phyloP scores from a whole-genome alignment of 2,329 filamentous ascomycete genomes.

The Alternaria sp. region DNA sequence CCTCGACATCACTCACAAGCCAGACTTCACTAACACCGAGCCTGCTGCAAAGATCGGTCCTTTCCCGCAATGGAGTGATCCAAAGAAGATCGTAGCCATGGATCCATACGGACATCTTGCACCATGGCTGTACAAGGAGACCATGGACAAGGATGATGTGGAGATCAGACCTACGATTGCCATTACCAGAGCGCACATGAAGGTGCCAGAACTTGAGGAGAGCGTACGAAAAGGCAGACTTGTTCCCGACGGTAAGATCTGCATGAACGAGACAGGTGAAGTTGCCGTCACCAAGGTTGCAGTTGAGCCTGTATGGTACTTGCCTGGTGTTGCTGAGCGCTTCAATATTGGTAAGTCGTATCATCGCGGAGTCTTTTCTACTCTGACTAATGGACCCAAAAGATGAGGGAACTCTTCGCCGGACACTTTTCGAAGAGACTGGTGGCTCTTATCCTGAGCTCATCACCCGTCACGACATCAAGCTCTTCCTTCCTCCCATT shows the following conservation, averaged over 20 bases:
- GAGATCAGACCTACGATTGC: slow-evolving; percentile 92
- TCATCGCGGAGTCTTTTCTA: background rate
- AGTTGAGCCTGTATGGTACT: slow-evolving; percentile 81
- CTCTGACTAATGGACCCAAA: slow-evolving; percentile 24
- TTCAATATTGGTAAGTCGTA: slow-evolving; percentile 79
- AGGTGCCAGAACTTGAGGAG: slow-evolving; percentile 91
- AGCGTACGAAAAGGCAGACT: slow-evolving; percentile 83
- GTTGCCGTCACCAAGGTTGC: slow-evolving; percentile 95
- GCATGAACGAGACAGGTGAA: slow-evolving; percentile 85
- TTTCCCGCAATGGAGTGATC: slow-evolving; percentile 88
- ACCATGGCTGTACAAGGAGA: slow-evolving; percentile 82
- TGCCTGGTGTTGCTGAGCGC: slow-evolving; percentile 76
- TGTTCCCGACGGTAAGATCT: slow-evolving; percentile 84
- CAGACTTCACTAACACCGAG: slow-evolving; percentile 85
- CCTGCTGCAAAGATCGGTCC: slow-evolving; percentile 90
- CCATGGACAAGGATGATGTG: slow-evolving; percentile 79
- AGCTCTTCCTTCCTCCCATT: slow-evolving; percentile 94
- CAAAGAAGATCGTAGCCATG: slow-evolving; percentile 97
- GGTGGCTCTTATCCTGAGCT: slow-evolving; percentile 96
- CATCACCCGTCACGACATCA: slow-evolving; percentile 93
- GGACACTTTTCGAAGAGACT: slow-evolving; percentile 92
- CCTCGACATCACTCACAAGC: slow-evolving; percentile 81
- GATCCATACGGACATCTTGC: slow-evolving; percentile 91
- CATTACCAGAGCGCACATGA: slow-evolving; percentile 93
- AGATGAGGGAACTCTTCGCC: slow-evolving; percentile 86